Evolutionary conservation across 352 stramenopile genomes (phyloP).

Genomic region (Pythium pectinolyticum): DNA sequence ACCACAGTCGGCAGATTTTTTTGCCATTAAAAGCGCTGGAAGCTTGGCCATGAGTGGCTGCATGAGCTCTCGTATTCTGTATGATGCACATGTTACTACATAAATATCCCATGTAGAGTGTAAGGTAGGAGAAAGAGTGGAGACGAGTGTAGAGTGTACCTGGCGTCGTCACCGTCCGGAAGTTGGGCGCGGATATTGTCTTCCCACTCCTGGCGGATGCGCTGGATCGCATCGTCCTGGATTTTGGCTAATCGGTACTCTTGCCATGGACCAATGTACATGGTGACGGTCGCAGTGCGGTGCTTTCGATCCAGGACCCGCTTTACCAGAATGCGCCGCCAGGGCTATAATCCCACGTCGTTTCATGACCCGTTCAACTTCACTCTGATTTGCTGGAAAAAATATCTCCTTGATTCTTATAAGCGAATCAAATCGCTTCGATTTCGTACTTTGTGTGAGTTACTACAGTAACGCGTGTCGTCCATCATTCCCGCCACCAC

Average conservation of each 20-base stretch:
- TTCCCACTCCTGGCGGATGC: conserved; percentile 65
- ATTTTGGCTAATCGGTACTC: conserved; percentile 86
- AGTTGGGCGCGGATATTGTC: conserved; percentile 56
- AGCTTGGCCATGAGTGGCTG: conserved; percentile 73
- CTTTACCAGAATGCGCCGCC: neutral
- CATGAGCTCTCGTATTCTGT: conserved; percentile 79
- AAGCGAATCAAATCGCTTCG: conserved; percentile 4
- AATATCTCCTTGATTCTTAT: neutral
- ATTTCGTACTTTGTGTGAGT: conserved; percentile 7
- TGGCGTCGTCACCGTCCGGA: conserved; percentile 42
- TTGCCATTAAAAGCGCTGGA: conserved; percentile 58
- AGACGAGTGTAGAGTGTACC: too few species aligned
- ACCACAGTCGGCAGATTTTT: conserved; percentile 28
- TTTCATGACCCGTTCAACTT: conserved; percentile 11
- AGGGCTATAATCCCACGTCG: neutral
- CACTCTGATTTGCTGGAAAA: neutral
- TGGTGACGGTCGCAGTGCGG: conserved; percentile 24
- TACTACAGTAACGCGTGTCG: neutral
- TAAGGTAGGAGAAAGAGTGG: too few species aligned
- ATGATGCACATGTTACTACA: neutral
- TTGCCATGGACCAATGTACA: conserved; percentile 87
- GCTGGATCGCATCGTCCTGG: conserved; percentile 75
- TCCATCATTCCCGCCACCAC: conserved; percentile 14
- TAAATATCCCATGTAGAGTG: neutral
- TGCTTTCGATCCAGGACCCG: neutral